Evolutionary conservation across 2,329 filamentous ascomycete species (phyloP), one percentile per base, ranked within the genome.

Genomic region (Epichloe sp.): DNA sequence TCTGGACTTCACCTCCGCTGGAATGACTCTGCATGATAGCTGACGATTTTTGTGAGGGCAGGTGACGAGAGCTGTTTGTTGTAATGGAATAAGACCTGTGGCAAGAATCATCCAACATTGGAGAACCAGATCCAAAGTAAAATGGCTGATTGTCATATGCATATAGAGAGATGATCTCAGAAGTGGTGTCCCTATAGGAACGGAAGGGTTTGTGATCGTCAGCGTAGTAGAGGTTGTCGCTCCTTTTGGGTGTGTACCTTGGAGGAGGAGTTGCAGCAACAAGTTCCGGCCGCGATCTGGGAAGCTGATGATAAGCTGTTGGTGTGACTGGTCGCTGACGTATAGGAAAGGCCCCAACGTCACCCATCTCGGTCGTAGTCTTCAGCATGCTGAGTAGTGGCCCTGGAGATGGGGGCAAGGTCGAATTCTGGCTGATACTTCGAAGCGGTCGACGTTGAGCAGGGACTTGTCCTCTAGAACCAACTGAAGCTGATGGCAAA

Each of bases 281-380:
- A 36, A 66, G 54, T 21, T 59, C 60, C 19, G 61, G 57, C 50
- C 62, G 63, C 36, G 59, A 51, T 17, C 62, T 63, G 53, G 62
- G 56, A 12, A 56, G 54, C 6, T 60, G 59, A 38, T 62, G 61
- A 47, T 63, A 63, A 1, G 47, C 37, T 7, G 63, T 58, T 11
- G 63, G 62, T 5, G 64, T 64, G 12, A 68, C 65, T 10, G 54
- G 35, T 38, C 55, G 49, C 3, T 59, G 57, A 37, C 58, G 71
- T 56, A 80, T 78, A 48, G 76, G 79, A 61, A 82, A 82, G 47
- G 77, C 65, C 4, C 78, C 79, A 56, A 81, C 79, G 56, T 83
- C 78, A n/a, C 80, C 79, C 8, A 79, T 81, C 59, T 83, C 80
- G 1, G 79, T 83, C 1, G 77, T 82, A 3, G 76, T 83, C 65